These are phyloP conservation scores for Scytalidium sp. DNA, from an alignment of 2,329 filamentous ascomycete genomes.

Conservation along the genomic window DNA sequence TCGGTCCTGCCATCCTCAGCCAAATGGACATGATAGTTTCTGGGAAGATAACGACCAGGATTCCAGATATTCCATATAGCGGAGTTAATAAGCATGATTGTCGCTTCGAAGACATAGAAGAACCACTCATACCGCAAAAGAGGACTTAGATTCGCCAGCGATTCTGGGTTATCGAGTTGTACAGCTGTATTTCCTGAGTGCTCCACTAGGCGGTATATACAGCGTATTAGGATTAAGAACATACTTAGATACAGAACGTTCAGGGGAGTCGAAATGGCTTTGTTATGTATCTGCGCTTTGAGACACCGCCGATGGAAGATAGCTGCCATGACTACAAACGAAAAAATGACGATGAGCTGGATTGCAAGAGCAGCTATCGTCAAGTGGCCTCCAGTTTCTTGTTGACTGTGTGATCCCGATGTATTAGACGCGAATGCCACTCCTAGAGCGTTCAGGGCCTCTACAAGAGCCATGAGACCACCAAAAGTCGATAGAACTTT, in stretches of 20 bases:
- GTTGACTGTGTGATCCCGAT: conserved; percentile 30
- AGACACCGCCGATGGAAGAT: conserved; percentile 43
- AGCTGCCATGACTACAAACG: conserved; percentile 44
- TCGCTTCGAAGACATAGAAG: conserved; percentile 54
- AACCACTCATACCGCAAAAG: conserved; percentile 51
- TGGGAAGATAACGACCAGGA: conserved; percentile 45
- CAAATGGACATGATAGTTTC: conserved; percentile 42
- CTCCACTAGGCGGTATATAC: conserved; percentile 53
- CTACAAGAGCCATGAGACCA: conserved; percentile 41
- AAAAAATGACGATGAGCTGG: conserved; percentile 46
- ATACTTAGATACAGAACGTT: conserved; percentile 47
- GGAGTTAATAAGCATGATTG: conserved; percentile 47
- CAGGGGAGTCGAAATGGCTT: conserved; percentile 32
- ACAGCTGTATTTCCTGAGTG: conserved; percentile 45
- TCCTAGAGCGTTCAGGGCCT: conserved; percentile 42
- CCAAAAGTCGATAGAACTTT: conserved; percentile 41
- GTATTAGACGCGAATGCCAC: conserved; percentile 42
- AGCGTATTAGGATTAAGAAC: conserved; percentile 45
- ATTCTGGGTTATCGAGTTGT: conserved; percentile 34
- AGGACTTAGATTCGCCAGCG: conserved; percentile 33
- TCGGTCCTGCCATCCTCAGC: conserved; percentile 43
- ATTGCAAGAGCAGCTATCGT: conserved; percentile 46
- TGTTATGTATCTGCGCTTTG: conserved; percentile 10
- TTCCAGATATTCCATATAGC: conserved; percentile 46
- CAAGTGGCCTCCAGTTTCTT: conserved; percentile 38